Conservation (phyloP, 2,329 filamentous ascomycete genomes). For the Trichoderma cornu-damae region DNA sequence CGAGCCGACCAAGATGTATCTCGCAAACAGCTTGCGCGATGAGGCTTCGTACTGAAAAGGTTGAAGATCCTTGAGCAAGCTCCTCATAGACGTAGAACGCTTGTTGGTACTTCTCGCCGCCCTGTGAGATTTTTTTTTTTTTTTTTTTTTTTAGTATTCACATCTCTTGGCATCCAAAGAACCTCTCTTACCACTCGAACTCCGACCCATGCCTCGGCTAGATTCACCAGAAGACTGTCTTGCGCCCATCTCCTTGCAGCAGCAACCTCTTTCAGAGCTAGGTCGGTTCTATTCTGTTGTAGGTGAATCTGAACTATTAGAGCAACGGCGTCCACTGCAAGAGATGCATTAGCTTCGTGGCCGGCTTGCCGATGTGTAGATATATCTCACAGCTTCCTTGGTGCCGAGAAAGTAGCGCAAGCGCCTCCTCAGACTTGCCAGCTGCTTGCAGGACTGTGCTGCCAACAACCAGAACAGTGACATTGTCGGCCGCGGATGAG, state of each 20-base stretch:
- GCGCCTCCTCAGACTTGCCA: constrained; percentile 78
- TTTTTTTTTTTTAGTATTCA: constrained; percentile 32
- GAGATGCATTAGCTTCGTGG: not conserved
- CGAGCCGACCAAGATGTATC: constrained; percentile 78
- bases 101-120: constrained; percentile 92
- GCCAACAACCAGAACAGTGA: constrained; percentile 72
- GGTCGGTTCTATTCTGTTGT: constrained; percentile 82
- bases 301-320: constrained; percentile 90
- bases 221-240: constrained; percentile 86
- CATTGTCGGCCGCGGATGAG: constrained; percentile 63
- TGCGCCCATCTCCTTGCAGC: constrained; percentile 90
- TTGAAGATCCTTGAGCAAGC: constrained; percentile 79
- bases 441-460: constrained; percentile 77
- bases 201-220: constrained; percentile 94
- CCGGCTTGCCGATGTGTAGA: not conserved
- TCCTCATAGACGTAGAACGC: constrained; percentile 98
- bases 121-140: constrained; percentile 55
- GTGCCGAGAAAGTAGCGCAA: constrained; percentile 74
- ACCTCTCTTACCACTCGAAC: constrained; percentile 62
- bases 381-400: constrained; percentile 68
- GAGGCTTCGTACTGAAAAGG: constrained; percentile 68
- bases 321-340: constrained; percentile 67
- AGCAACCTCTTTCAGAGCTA: constrained; percentile 83
- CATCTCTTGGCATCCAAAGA: not conserved
- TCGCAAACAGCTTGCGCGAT: constrained; percentile 88